Base-by-base conservation (phyloP, 257 asterid species). In the Lycium barbarum region DNA sequence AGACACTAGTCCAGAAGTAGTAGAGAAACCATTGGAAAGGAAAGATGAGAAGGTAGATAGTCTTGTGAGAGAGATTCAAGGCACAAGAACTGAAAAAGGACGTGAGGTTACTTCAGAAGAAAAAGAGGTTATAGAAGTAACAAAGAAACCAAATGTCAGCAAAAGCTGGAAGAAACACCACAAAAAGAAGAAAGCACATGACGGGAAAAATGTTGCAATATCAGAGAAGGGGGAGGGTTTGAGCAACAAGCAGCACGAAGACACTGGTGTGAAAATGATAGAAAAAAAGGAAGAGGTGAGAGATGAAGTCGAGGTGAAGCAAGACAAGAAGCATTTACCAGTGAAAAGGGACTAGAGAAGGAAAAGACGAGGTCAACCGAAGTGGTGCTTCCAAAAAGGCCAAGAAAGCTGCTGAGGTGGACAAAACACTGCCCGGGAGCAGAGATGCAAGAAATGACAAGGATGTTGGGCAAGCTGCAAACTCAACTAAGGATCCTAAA, bases 181-280 rank as follows among this genome's bases (percentile, higher is more conserved):
- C n/a, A 51, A 85, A 68, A 87, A 82, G 84, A 83, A 35, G 82
- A 85, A 80, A 66, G 86, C 54, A 40, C 43, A 68, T 61, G 74
- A 49, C 12, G 33, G 72, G 45, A 79, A 72, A 45, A 63, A 49
- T 26, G 88, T 79, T 22, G 65, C 82, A 53, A 78, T 14, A 51
- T 14, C 45, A 78, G 82, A 33, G 82, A 1, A 78, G 53, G 49
- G 65, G 26, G 65, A 78, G 82, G 65, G 65, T 49, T 33, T 78
- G 45, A 78, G 82, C 82, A 78, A 53, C 17, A 53, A 78, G 49
- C 84, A 59, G 26, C 43, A 61, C 26, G 33, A 18, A 11, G 38
- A 82, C 15, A 63, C 18, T 61, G 17, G 18, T 63, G 72, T 20
- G 54, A 61, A 66, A 43, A 63, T 82, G n/a, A 9, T 38, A 1